Percentiles rank a stretch among this genome's conserved stretches.
Evolutionary conservation across 768 basidiomycete genomes (phyloP).

Genomic region (Lentinus tigrinus): DNA sequence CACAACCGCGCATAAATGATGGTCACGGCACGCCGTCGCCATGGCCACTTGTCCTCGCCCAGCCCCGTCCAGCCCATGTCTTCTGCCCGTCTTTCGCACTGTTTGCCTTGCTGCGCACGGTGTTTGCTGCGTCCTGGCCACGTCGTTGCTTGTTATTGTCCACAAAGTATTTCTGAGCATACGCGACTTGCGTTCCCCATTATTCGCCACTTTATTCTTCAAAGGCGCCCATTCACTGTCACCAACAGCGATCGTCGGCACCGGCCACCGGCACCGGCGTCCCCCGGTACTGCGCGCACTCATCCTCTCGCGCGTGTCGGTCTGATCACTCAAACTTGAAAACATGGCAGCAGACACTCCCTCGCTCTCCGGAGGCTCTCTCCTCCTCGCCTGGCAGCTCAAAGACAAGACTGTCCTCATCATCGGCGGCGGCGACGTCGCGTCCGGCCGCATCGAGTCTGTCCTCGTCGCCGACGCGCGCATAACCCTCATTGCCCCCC

Average conservation of each 20-base stretch:
- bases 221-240: too few relatives aligned
- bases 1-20: conserved; percentile 15
- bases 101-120: not conserved
- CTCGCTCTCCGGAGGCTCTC: conserved; percentile 58
- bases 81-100: not conserved
- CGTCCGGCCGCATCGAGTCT: conserved; percentile 83
- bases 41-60: conserved; percentile 20
- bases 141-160: too few relatives aligned
- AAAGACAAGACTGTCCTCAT: conserved; percentile 80
- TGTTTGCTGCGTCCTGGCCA: not conserved
- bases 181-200: not conserved
- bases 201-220: not conserved
- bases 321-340: not conserved
- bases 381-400: conserved; percentile 94
- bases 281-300: not conserved
- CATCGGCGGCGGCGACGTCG: conserved; percentile 92
- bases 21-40: conserved; percentile 17
- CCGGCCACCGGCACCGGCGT: not conserved
- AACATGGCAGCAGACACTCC: conserved; percentile 6
- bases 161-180: too few relatives aligned
- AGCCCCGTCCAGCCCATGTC: conserved; percentile 6
- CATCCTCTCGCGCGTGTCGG: not conserved
- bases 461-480: conserved; percentile 78
- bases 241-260: conserved; percentile 3
- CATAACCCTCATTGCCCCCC: conserved; percentile 77